Evolutionary conservation across 805 yeast genomes (phyloP), one percentile per base, ranked within the genome.

Genomic region (Starmerella apis): DNA sequence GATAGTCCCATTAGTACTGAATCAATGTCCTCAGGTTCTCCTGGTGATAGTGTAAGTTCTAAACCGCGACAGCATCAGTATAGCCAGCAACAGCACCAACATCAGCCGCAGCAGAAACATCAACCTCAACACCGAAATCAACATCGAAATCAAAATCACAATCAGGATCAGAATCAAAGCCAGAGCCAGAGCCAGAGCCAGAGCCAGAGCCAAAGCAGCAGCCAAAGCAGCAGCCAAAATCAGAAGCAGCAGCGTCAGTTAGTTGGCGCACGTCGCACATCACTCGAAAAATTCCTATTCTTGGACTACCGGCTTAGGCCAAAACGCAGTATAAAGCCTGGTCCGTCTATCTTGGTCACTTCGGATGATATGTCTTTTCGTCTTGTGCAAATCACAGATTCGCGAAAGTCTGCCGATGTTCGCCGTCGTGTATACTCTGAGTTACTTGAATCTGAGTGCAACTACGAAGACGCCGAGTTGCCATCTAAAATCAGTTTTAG

Each of bases 281-380:
- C 57, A 19, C 49, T 57, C 14, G 60, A 57, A 31, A 57, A 57
- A 47, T 57, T 56, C 43, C 47, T 57, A 44, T 57, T 59, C 32
- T 43, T 60, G 22, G 57, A 57, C 33, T 44, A 52, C 28, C 47
- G 44, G 4, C 37, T 59, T 25, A 49, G 61, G 61, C 56, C 81
- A 71, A 20, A 61, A 59, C 46, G 68, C 8, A 39, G 27, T 13
- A 65, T 47, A 63, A 56, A 43, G 24, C 56, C 53, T 6, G 59
- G 59, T 9, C 57, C 57, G n/a, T 44, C 61, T 53, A 66, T 85
- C 3, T 65, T 87, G 45, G 76, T 77, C 0, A 81, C 95, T 0
- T 64, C 66, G n/a, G 88, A 88, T 61, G 80, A 81, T 56, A 58
- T 57, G 14, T 66, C 64, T 13, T 88, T 77, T 61, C 65, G 66